Base-by-base conservation (phyloP, 495 filamentous ascomycete genomes). In the Aspergillus funiculosus region DNA sequence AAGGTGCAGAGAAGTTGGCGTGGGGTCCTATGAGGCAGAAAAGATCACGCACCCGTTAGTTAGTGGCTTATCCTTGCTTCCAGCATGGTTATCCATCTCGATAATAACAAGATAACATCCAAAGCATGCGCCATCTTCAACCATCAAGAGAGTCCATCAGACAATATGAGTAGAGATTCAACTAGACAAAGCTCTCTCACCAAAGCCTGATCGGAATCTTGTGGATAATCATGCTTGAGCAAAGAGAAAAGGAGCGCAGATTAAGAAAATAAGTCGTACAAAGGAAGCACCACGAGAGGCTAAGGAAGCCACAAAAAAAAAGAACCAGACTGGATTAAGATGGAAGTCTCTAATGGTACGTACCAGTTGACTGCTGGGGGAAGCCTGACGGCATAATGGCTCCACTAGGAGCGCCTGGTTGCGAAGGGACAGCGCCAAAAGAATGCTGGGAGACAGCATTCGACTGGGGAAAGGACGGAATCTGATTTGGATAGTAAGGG, bases 371-470 rank as follows among this genome's bases (percentile, higher is more conserved):
- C 34, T 62, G 59, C 55, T 67, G 65, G 48, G 66, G 58, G 43
- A 67, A 69, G 37, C 62, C 60, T 31, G 62, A 48, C 14, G 68
- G 62, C 59, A 73, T 70, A 62, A 71, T 67, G 51, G 62, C 59
- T 65, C 69, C 69, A 61, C 64, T 58, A 29, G 65, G 61, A 46
- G 54, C 60, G 36, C 58, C 61, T 38, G 61, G 58, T 56, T 73
- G 69, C 64, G 68, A 55, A 21, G 63, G 62, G 53, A 66, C 62
- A 32, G 61, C 53, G 43, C 61, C 63, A 53, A 68, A 71, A 52
- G 68, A 62, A 57, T 66, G 65, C 43, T 59, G 60, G 18, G 52
- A 41, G 35, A 52, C 43, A 27, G 61, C 42, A 45, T 66, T 67
- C 26, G 63, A 53, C 54, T 65, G 67, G 37, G 69, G 63, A 51